Conservation (phyloP, 2,329 filamentous ascomycete genomes). For the Fusarium fujikuroi region DNA sequence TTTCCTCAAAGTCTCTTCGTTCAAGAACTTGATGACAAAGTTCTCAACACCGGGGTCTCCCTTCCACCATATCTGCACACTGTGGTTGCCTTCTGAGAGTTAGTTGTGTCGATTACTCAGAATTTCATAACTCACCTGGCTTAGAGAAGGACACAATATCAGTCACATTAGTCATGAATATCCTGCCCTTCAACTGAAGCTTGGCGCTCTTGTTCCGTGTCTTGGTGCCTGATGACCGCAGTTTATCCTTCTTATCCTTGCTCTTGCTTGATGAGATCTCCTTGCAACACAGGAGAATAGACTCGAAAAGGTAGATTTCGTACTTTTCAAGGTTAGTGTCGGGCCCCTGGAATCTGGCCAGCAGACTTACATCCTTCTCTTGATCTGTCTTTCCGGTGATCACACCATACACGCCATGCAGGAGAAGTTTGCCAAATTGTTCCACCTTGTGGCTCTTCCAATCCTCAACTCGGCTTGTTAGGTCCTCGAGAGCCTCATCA, state of each 20-base stretch:
- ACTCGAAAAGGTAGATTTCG: constrained; percentile 96
- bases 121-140: constrained; percentile 71
- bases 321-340: constrained; percentile 68
- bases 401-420: constrained; percentile 92
- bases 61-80: constrained; percentile 98
- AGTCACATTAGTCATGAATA: constrained; percentile 99
- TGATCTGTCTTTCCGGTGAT: constrained; percentile 89
- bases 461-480: constrained; percentile 87
- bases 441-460: constrained; percentile 95
- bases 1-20: constrained; percentile 92
- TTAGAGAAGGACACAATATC: constrained; percentile 90
- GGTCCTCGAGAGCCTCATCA: constrained; percentile 83
- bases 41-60: constrained; percentile 95
- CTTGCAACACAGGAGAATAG: constrained; percentile 96
- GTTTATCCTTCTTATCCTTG: constrained; percentile 80
- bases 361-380: constrained; percentile 80
- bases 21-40: constrained; percentile 92
- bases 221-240: constrained; percentile 66
- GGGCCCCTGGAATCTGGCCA: constrained; percentile 42
- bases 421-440: constrained; percentile 87
- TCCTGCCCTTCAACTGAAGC: constrained; percentile 93
- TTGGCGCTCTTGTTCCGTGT: constrained; percentile 75
- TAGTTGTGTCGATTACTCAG: constrained; percentile 28
- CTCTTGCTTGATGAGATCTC: constrained; percentile 86
- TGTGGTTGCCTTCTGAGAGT: constrained; percentile 78